Evolutionary conservation across 495 filamentous ascomycete genomes (phyloP).

Genomic region (Neurospora intermedia): DNA sequence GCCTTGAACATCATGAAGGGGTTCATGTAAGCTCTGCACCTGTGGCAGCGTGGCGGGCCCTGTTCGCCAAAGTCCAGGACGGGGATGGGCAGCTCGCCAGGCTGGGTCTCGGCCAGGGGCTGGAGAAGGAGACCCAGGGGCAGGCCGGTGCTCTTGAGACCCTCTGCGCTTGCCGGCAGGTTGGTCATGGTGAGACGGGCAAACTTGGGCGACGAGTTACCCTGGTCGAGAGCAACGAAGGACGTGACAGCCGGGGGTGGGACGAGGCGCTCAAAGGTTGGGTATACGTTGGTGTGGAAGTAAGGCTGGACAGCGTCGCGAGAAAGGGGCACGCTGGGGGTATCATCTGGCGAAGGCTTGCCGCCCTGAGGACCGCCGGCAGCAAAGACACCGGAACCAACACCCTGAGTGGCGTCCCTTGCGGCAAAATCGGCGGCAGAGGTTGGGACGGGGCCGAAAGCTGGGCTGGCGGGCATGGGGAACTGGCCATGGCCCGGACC

Average conservation of each 20-base stretch:
- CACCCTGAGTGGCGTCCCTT: conserved; percentile 24
- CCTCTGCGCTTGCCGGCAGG: conserved; percentile 75
- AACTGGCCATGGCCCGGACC: conserved; percentile 40
- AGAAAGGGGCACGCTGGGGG: conserved; percentile 81
- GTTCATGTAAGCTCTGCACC: conserved; percentile 96
- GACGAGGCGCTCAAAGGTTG: conserved; percentile 84
- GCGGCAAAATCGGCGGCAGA: conserved; percentile 48
- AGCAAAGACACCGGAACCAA: conserved; percentile 21
- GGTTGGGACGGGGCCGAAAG: conserved; percentile 46
- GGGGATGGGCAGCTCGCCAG: conserved; percentile 80
- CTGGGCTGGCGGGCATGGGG: conserved; percentile 47
- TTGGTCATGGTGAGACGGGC: conserved; percentile 85
- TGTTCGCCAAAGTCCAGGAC: conserved; percentile 90
- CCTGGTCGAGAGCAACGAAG: conserved; percentile 88
- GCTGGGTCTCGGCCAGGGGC: conserved; percentile 71
- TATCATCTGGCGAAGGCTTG: conserved; percentile 81
- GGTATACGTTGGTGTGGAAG: conserved; percentile 79
- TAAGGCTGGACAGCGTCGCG: conserved; percentile 72
- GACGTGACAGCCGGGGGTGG: conserved; percentile 85
- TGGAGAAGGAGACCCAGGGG: conserved; percentile 85
- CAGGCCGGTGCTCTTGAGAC: conserved; percentile 64
- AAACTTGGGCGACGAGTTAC: conserved; percentile 92
- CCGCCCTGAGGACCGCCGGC: conserved; percentile 33
- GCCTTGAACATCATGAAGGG: conserved; percentile 96
- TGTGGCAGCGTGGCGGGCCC: conserved; percentile 83